Base-by-base conservation (phyloP, 2,329 filamentous ascomycete genomes). In the Plectosphaerella cucumerina region DNA sequence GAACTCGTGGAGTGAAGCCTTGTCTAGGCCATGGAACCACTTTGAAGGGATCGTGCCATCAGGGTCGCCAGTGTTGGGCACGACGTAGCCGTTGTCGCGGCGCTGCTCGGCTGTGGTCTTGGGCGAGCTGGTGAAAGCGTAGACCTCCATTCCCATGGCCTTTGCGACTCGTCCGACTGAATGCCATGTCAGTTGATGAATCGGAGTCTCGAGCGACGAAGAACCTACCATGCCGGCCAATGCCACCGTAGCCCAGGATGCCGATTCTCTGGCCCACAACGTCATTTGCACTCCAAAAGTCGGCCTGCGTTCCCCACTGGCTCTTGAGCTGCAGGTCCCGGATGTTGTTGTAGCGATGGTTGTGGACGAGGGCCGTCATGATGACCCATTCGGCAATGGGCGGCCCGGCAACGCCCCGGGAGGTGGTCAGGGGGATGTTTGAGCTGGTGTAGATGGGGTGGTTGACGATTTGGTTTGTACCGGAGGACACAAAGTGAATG, bases 121-220 rank as follows among this genome's bases (percentile, higher is more conserved):
- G 1, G 82, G 78, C 2, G 73, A 77, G 1, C 80, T 80, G 0
- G 86, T 89, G 66, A 85, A 88, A 1, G 84, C 86, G 58, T 86
- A 73, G 2, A 90, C 78, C 44, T 81, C 72, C 79, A 87, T 86
- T 12, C 86, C 86, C 59, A 87, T 64, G 4, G 82, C 81, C 18
- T 74, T 70, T 4, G 75, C 77, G 6, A 86, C 73, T 8, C 69
- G 65, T 8, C 69, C 74, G 47, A 60, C 61, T 47, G 22, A n/a
- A 20, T 22, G 6, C 15, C 11, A 14, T 43, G 41, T n/a, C n/a
- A n/a, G 17, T 15, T 14, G 3, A 37, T 14, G 35, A n/a, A 6
- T 6, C 35, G 17, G 8, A 8, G 3, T 14, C 8, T 15, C 14
- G 3, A 37, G 35, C 6, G 14, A 17, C 22, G n/a, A 6, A 47